These are phyloP conservation scores for Yamadazyma triangularis DNA, from an alignment of 1,139 yeast species.

Conservation along the genomic window DNA sequence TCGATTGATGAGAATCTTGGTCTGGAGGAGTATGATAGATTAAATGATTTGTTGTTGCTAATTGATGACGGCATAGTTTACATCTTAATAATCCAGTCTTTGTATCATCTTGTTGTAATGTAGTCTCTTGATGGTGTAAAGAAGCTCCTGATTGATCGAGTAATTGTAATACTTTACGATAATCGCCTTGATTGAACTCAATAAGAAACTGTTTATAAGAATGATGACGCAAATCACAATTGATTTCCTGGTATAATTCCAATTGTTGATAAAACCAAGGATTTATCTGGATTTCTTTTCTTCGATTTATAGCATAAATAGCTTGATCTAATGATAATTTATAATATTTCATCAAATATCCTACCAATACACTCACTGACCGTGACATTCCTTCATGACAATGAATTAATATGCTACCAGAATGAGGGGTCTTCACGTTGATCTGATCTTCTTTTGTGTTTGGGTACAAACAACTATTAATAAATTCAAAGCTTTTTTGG, in stretches of 20 bases:
- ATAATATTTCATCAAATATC: constrained; percentile 76
- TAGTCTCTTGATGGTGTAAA: not conserved
- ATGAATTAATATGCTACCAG: constrained; percentile 51
- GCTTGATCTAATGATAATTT: constrained; percentile 58
- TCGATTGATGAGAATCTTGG: constrained; percentile 56
- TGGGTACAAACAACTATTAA: constrained; percentile 54
- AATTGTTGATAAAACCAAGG: constrained; percentile 72
- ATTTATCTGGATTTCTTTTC: constrained; percentile 56
- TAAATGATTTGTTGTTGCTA: constrained; percentile 48
- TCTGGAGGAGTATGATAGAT: constrained; percentile 61
- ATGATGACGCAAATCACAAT: constrained; percentile 19
- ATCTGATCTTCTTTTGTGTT: constrained; percentile 9
- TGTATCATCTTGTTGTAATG: constrained; percentile 7
- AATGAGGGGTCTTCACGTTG: constrained; percentile 24
- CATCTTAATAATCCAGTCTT: constrained; percentile 46
- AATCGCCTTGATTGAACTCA: constrained; percentile 12
- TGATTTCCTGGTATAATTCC: constrained; percentile 45
- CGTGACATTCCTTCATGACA: constrained; percentile 90
- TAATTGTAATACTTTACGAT: not conserved
- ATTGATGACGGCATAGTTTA: constrained; percentile 59
- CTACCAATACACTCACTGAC: constrained; percentile 66
- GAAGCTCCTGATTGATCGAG: not conserved
- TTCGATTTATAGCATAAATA: constrained; percentile 64
- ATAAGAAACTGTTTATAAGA: constrained; percentile 25
- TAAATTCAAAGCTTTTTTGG: constrained; percentile 57